phyloP scores from a whole-genome alignment of 2,329 filamentous ascomycete genomes.

The Pseudogymnoascus sp. region DNA sequence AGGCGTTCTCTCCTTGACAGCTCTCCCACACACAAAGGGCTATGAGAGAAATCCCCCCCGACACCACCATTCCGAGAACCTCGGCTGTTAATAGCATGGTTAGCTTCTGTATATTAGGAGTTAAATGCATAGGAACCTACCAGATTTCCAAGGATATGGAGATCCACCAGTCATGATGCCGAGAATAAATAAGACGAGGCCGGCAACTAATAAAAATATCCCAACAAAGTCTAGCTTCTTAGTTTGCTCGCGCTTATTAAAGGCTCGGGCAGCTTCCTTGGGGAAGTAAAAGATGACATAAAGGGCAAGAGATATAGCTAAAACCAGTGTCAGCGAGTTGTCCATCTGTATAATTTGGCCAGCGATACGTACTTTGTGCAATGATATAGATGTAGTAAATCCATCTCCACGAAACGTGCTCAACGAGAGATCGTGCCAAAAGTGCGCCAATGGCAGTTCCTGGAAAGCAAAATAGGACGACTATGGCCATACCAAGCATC shows the following conservation, averaged over 20 bases:
- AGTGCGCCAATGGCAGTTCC: conserved; percentile 8
- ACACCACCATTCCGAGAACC: conserved; percentile 24
- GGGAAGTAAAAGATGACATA: conserved; percentile 35
- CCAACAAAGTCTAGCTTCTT: conserved; percentile 25
- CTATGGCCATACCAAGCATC: conserved; percentile 21
- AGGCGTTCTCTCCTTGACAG: conserved; percentile 13
- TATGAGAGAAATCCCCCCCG: conserved; percentile 21
- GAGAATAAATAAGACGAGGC: conserved; percentile 24
- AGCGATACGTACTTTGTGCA: conserved; percentile 25
- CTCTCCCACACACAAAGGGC: conserved; percentile 22
- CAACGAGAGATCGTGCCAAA: conserved; percentile 28
- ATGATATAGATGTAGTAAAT: conserved; percentile 36
- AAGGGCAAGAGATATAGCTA: conserved; percentile 29
- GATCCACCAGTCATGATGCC: conserved; percentile 26
- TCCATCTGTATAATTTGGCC: background rate
- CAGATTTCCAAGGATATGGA: conserved; percentile 20
- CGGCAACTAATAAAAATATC: conserved; percentile 23
- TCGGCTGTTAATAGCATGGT: background rate
- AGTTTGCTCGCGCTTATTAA: conserved; percentile 24
- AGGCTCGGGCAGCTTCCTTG: conserved; percentile 17
- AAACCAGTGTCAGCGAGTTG: conserved; percentile 22
- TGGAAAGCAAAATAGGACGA: conserved; percentile 20
- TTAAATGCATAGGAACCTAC: background rate
- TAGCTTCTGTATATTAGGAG: background rate
- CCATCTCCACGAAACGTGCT: conserved; percentile 27